Evolutionary conservation across 257 asterid genomes (phyloP), one percentile per base, ranked within the genome.

Genomic region (Solanum piurae): DNA sequence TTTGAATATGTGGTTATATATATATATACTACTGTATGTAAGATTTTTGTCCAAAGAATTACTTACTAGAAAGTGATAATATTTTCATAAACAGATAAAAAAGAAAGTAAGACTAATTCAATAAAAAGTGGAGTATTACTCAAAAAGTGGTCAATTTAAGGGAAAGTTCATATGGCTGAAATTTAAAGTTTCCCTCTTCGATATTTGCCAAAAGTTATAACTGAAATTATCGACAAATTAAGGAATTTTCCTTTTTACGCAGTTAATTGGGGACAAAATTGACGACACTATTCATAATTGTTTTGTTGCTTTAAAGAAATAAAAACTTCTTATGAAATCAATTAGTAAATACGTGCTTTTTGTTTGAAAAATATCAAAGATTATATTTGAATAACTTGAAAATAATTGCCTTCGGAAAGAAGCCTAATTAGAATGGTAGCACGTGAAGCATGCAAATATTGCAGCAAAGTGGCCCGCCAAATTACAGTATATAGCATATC

Each of bases 401-500:
- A 74, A 74, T 36, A 21, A 36, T 75, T 75, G 25, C 25, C 84
- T 80, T 58, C 10, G 1, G 12, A 31, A 75, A 77, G 76, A 34
- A 75, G 72, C 87, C 62, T 84, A 87, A 52, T 52, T 16, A 87
- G 85, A 44, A 76, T 46, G 77, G 87, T 29, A 42, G 36, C 91
- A 89, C 77, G 88, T 88, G 89, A 89, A 34, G 23, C 37, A 46
- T 46, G 62, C n/a, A 18, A 16, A 46, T 29, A 44, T 25, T 42
- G 40, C 85, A 80, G 40, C 42, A 80, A 46, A 80, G 42, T 46
- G 68, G 42, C 18, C 27, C 42, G 38, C 42, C 40, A 29, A 20
- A 58, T 20, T 58, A 23, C 36, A 80, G 64, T 49, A 18, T 52
- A 16, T 16, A 16, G 18, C 68, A 46, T 46, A 27, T 80, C 68